Conservation (phyloP, 768 basidiomycete species). For the Mycena maculata region DNA sequence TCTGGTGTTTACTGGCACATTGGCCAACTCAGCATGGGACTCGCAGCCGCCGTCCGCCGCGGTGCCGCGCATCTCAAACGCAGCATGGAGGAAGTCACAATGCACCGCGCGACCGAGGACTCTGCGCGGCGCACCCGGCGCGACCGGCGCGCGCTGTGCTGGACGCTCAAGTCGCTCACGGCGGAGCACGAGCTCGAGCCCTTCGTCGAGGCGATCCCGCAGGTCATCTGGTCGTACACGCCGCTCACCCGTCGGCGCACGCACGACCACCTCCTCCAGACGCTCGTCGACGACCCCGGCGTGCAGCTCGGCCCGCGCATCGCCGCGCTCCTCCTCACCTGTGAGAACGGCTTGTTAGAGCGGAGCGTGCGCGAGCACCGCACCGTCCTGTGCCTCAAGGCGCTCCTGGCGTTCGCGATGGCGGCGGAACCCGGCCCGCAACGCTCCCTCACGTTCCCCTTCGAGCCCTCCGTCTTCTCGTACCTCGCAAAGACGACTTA, state of each 20-base stretch:
- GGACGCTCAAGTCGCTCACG: slow-evolving; percentile 6
- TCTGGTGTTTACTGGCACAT: background rate
- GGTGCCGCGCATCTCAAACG: background rate
- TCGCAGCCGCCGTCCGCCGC: too few species aligned
- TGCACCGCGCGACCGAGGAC: background rate
- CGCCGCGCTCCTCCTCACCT: slow-evolving; percentile 8
- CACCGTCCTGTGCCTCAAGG: slow-evolving; percentile 13
- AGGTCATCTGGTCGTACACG: slow-evolving; percentile 10
- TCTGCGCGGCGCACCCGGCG: background rate
- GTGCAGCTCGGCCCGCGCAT: slow-evolving; percentile 20
- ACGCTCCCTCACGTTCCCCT: slow-evolving; percentile 10
- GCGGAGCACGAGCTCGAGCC: background rate
- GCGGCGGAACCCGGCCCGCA: slow-evolving; percentile 2
- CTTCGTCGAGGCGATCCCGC: background rate
- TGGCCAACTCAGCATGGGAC: too few species aligned
- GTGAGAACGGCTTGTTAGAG: slow-evolving; percentile 18
- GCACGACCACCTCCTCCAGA: slow-evolving; percentile 18
- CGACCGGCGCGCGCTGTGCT: background rate
- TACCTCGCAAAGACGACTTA: slow-evolving; percentile 16
- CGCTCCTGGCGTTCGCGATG: slow-evolving; percentile 22
- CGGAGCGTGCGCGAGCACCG: background rate
- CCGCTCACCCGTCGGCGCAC: slow-evolving; percentile 8
- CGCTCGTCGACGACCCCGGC: slow-evolving; percentile 20
- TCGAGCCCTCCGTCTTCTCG: slow-evolving; percentile 2
- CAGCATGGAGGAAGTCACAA: background rate